phyloP scores from a whole-genome alignment of 2,329 filamentous ascomycete species.

The Thielaviopsis euricoi region DNA sequence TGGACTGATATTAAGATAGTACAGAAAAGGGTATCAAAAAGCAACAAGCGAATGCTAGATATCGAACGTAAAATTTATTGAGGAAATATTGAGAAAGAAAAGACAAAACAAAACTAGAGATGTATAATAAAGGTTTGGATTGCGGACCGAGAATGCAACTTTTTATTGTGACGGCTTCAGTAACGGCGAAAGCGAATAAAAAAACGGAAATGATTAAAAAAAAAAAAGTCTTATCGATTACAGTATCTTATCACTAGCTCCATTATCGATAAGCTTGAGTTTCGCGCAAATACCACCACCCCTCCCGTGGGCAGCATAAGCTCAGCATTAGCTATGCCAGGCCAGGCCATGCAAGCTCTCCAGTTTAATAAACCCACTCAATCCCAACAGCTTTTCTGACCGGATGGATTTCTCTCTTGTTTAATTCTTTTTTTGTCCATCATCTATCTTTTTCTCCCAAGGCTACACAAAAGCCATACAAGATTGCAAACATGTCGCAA shows the following conservation, averaged over 20 bases:
- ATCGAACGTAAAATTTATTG: background rate
- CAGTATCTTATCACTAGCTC: background rate
- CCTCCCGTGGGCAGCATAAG: background rate
- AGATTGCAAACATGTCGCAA: constrained; percentile 21
- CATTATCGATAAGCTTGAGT: background rate
- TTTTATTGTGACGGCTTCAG: background rate
- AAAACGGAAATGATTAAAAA: constrained; percentile 10
- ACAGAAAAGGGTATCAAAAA: background rate
- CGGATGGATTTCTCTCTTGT: background rate
- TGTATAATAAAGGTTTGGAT: background rate
- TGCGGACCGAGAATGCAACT: constrained; percentile 1
- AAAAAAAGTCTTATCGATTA: constrained; percentile 10
- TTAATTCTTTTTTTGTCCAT: background rate
- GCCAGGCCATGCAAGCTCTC: background rate
- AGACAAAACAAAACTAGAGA: background rate
- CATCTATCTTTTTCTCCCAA: background rate
- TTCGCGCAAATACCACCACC: background rate
- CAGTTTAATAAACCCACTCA: background rate
- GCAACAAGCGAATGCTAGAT: background rate
- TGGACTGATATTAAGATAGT: background rate
- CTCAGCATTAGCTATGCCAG: background rate
- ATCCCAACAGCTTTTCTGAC: background rate
- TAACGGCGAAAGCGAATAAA: constrained; percentile 7
- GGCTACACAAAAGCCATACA: background rate
- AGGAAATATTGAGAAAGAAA: background rate